phyloP scores from a whole-genome alignment of 495 filamentous ascomycete species.

The Cetradonia linearis region DNA sequence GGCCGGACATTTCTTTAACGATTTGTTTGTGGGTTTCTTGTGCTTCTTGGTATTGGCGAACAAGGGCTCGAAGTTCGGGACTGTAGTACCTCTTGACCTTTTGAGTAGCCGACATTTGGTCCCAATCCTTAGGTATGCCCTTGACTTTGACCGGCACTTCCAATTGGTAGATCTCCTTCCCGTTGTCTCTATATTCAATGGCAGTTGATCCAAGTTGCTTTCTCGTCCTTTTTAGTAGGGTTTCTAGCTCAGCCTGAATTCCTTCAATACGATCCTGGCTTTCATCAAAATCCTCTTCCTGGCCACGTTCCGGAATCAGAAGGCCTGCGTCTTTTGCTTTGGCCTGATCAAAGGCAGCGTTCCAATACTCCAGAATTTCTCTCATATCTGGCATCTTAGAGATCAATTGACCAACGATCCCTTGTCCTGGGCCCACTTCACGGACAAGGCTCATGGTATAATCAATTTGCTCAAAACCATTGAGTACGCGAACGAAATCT shows the following conservation, averaged over 20 bases:
- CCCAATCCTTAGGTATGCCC: slow-evolving; percentile 72
- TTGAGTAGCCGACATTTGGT: slow-evolving; percentile 89
- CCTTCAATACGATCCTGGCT: slow-evolving; percentile 68
- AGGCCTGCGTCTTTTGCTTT: slow-evolving; percentile 67
- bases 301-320: slow-evolving; percentile 76
- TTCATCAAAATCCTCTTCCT: slow-evolving; percentile 86
- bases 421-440: slow-evolving; percentile 57
- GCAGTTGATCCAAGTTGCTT: slow-evolving; percentile 55
- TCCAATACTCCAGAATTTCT: slow-evolving; percentile 70
- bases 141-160: slow-evolving; percentile 83
- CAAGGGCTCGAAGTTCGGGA: slow-evolving; percentile 65
- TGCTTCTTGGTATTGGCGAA: slow-evolving; percentile 80
- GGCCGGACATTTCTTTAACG: slow-evolving; percentile 70
- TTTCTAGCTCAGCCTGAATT: slow-evolving; percentile 60
- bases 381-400: slow-evolving; percentile 74
- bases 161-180: slow-evolving; percentile 95
- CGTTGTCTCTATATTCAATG: slow-evolving; percentile 77
- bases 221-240: slow-evolving; percentile 58
- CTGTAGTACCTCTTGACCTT: slow-evolving; percentile 93
- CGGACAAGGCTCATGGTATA: slow-evolving; percentile 74
- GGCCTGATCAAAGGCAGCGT: slow-evolving; percentile 77
- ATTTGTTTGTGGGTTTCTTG: slow-evolving; percentile 93
- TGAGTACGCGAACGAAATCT: slow-evolving; percentile 87
- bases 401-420: slow-evolving; percentile 76
- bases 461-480: slow-evolving; percentile 96